Base-by-base conservation (phyloP, 345 rosid genomes). In the Theobroma cacao region DNA sequence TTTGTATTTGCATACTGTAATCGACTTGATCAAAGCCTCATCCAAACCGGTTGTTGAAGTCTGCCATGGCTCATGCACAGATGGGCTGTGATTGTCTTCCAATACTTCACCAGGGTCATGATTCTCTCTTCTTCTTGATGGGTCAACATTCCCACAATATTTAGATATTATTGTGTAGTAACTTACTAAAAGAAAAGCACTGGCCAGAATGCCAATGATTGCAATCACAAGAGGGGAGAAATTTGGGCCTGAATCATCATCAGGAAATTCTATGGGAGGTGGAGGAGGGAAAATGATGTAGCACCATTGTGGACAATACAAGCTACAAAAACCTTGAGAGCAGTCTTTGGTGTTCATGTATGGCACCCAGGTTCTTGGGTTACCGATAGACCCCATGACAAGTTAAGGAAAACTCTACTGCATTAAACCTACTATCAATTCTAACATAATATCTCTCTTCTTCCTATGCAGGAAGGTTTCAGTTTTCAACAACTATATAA, bases 241-340 rank as follows among this genome's bases (percentile, higher is more conserved):
- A 63, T 45, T 90, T 1, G 92, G 80, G 81, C 80, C 71, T n/a
- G 97, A 85, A 79, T 76, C 56, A 43, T 85, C 87, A 72, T 83
- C 81, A 22, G 86, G 77, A 77, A 82, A 26, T 76, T 84, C 70
- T 50, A 78, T 56, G 0, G 85, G 79, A 18, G 81, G 59, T n/a
- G 98, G 95, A 56, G 99, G 95, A 61, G 99, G 92, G 77, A 79
- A 86, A 58, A 86, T 81, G 55, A 84, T 78, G 88, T 87, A 89
- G 85, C 99, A 92, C 94, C 97, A 91, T 78, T 90, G 98, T 28
- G 97, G 98, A 48, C 97, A 96, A 75, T 86, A 82, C 22, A 89
- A 75, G 77, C 92, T 89, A 76, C 99, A 96, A 34, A 88, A 73
- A 34, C 93, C 95, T 83, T 86, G 87, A 34, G 97, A 85, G 82